phyloP scores from a whole-genome alignment of 768 basidiomycete species.

The Lactifluus hygrophoroides region DNA sequence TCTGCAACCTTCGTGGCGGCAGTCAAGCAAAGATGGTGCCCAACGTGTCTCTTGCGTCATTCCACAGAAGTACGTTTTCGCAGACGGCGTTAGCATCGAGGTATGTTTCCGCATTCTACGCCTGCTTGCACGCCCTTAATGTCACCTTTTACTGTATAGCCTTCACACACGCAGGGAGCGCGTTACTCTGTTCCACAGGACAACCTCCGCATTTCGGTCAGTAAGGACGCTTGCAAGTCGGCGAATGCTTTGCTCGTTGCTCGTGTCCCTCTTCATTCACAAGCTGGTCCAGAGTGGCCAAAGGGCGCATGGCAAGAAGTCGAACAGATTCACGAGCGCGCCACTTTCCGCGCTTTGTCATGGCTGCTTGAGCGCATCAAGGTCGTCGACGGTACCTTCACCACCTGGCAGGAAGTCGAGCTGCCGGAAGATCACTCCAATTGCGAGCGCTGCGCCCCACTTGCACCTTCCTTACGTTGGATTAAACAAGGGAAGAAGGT shows the following conservation, averaged over 20 bases:
- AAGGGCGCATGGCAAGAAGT: slow-evolving; percentile 66
- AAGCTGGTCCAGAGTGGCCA: slow-evolving; percentile 77
- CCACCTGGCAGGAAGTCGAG: slow-evolving; percentile 56
- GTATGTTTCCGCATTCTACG: slow-evolving; percentile 32
- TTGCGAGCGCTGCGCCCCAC: slow-evolving; percentile 80
- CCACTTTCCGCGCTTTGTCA: slow-evolving; percentile 69
- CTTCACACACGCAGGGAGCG: slow-evolving; percentile 39
- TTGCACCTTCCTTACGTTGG: slow-evolving; percentile 71
- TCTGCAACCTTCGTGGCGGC: slow-evolving; percentile 73
- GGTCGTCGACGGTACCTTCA: slow-evolving; percentile 56
- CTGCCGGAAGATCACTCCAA: slow-evolving; percentile 36
- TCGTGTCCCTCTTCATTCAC: slow-evolving; percentile 56
- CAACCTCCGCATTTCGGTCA: slow-evolving; percentile 41
- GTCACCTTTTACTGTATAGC: neutral
- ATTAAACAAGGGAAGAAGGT: slow-evolving; percentile 47
- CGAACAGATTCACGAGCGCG: slow-evolving; percentile 79
- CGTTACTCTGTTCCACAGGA: slow-evolving; percentile 56
- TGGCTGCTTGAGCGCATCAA: slow-evolving; percentile 86
- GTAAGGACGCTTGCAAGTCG: slow-evolving; percentile 55
- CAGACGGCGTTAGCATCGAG: slow-evolving; percentile 40
- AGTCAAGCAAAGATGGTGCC: slow-evolving; percentile 41
- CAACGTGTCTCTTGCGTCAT: slow-evolving; percentile 49
- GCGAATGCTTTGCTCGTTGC: slow-evolving; percentile 78
- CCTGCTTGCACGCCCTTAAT: neutral
- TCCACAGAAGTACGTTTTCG: slow-evolving; percentile 55